Evolutionary conservation across 108 stramenopile species (phyloP).

Genomic region (Schizochytrium sp.): DNA sequence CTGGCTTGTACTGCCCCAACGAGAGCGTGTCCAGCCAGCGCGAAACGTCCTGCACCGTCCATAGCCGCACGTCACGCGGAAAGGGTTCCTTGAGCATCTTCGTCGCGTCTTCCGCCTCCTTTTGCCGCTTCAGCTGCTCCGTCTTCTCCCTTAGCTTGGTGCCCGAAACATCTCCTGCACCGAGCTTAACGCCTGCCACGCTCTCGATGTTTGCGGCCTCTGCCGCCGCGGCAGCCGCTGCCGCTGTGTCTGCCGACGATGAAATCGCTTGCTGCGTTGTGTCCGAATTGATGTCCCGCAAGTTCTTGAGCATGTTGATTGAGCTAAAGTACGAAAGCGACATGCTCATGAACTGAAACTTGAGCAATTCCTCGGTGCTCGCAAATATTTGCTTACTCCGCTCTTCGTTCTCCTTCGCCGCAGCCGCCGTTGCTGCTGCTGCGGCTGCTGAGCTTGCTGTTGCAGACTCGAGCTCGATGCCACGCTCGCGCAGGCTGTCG

Average conservation of each 20-base stretch:
- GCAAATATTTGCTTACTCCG: constrained; percentile 73
- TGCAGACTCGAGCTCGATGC: constrained; percentile 52
- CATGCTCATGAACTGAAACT: constrained; percentile 84
- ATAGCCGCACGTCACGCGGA: constrained; percentile 54
- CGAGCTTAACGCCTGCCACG: constrained; percentile 29
- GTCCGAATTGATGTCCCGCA: constrained; percentile 56
- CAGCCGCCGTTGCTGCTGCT: constrained; percentile 50
- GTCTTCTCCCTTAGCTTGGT: constrained; percentile 22
- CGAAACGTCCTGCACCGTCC: constrained; percentile 70
- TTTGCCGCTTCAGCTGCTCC: constrained; percentile 18
- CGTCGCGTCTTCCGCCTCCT: constrained; percentile 32
- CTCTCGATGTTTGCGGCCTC: constrained; percentile 47
- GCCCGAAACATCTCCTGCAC: constrained; percentile 21
- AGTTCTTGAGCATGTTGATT: constrained; percentile 73
- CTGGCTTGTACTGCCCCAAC: constrained; percentile 65
- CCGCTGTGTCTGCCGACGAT: constrained; percentile 47
- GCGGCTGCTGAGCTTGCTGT: constrained; percentile 36
- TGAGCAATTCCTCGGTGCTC: constrained; percentile 75
- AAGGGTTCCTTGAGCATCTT: constrained; percentile 52
- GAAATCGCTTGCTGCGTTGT: constrained; percentile 48
- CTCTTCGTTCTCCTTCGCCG: constrained; percentile 50
- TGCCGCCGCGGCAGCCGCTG: constrained; percentile 48
- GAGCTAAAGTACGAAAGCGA: constrained; percentile 74
- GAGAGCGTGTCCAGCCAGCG: constrained; percentile 66
- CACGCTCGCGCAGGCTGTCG: constrained; percentile 54